Evolutionary conservation across 1,284 basidiomycete species (phyloP), one percentile per base, ranked within the genome.

Genomic region (Pseudozyma sp.): DNA sequence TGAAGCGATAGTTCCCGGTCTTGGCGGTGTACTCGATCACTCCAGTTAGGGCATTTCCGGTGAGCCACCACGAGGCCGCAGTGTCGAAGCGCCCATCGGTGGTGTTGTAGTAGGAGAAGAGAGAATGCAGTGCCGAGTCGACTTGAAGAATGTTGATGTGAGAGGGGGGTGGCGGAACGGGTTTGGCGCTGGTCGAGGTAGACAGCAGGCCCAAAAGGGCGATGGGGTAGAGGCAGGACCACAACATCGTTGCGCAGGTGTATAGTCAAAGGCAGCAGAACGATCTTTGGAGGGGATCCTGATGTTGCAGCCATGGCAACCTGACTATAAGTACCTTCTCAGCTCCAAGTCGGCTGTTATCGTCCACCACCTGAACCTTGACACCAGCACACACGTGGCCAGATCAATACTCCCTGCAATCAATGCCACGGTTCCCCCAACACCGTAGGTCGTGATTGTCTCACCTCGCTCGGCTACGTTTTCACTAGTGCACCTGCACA

Each of bases 21-120:
- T 52, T 52, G 44, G 31, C 33, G 11, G 51, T 60, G 17, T 47
- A 60, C 44, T 60, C 57, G 29, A 60, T 50, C n/a, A 53, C 57
- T 1, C 24, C 44, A 1, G 57, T 60, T 7, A 60, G 43, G 2
- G 57, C 57, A 29, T 60, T 60, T 10, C 57, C 57, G 10, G 50
- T 60, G n/a, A 60, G 45, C 57, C 57, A 60, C 57, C 50, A 60
- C 16, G 57, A 60, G 3, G 57, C 57, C 7, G 50, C 16, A 10
- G 57, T 60, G 44, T 60, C 57, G 19, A 60, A 60, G 5, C 57
- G 57, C 5, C 57, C 57, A 60, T 60, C 57, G 13, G 57, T 60
- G 7, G 24, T 29, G 39, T 60, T 60, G 57, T 60, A 60, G 50
- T 47, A 60, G 1, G 57, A 40, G 45, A 53, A 60, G n/a, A 53